Evolutionary conservation across 257 asterid species (phyloP).

Genomic region (Plectranthus barbatus): DNA sequence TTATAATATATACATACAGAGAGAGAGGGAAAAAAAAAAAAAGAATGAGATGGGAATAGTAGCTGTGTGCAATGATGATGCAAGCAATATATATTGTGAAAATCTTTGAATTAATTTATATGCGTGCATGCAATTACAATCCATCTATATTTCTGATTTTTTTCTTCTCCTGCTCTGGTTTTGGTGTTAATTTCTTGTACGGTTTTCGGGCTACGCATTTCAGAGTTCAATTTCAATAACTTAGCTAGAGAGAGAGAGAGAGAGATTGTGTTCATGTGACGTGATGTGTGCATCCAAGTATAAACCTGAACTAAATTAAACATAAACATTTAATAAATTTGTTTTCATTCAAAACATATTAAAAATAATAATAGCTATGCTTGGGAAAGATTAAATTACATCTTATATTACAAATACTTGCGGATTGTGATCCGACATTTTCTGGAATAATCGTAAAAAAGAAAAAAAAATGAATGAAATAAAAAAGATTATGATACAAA

Average conservation of each 20-base stretch:
- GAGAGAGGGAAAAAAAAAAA: background rate
- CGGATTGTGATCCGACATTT: too few species aligned
- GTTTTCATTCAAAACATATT: too few species aligned
- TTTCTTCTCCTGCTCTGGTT: background rate
- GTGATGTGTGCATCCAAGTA: background rate
- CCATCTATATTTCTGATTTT: background rate
- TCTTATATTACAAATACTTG: too few species aligned
- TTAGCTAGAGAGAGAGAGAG: background rate
- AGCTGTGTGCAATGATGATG: constrained; percentile 42
- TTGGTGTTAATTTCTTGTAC: constrained; percentile 24
- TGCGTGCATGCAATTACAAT: constrained; percentile 36
- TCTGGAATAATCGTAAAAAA: too few species aligned
- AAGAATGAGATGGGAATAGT: background rate
- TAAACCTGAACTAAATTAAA: background rate
- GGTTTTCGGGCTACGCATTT: constrained; percentile 7
- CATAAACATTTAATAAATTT: too few species aligned
- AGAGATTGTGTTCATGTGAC: background rate
- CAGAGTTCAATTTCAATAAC: background rate
- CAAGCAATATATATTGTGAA: constrained; percentile 53
- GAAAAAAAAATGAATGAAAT: too few species aligned
- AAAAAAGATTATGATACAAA: too few species aligned
- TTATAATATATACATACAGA: too few species aligned
- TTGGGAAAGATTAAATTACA: too few species aligned
- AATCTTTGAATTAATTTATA: constrained; percentile 57
- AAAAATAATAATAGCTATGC: too few species aligned